Evolutionary conservation across 1,284 basidiomycete species (phyloP), one percentile per base, ranked within the genome.

Genomic region (Quambalaria eucalypti): DNA sequence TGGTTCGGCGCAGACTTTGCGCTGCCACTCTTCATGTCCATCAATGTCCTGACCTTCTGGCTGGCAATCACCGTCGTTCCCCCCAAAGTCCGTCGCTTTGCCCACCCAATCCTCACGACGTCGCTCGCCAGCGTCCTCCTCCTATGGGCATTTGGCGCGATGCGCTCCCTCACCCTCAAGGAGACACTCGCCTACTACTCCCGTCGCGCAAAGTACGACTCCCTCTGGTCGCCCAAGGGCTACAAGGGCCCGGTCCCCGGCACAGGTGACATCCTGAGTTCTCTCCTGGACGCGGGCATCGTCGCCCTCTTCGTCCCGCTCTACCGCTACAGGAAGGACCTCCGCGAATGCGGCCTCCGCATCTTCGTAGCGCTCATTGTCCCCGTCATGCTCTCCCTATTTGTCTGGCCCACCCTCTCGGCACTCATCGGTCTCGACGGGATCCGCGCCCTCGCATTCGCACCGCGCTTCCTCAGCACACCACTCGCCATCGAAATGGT

Each of bases 401-500:
- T 71, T 30, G 51, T 61, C 6, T 71, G 67, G 65, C 65, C 67
- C 2, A 55, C 48, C 0, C 47, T 71, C 1, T 67, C 62, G 1
- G 40, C 38, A 4, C 26, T 48, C 5, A 58, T 71, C 12, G 65
- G 65, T 0, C 57, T 71, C 12, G 60, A 61, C 12, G 55, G 53
- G 0, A 60, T 59, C 19, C 28, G 65, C 7, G 59, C 67, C 0
- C 52, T 71, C 0, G 59, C 67, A 0, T 71, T 71, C 28, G 56
- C 67, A 2, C 55, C 55, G 21, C 40, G 69, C 0, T 71, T 71
- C 59, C 69, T 71, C 68, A 59, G 55, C 0, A 69, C 69, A 0
- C 67, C 67, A 0, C 53, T 71, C 3, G 69, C 67, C n/a, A 68
- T 71, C 51, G 67, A 71, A 48, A 51, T 66, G 19, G 58, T 60